These are phyloP conservation scores for Debaryomyces maramus DNA, from an alignment of 805 yeast species.

Conservation along the genomic window DNA sequence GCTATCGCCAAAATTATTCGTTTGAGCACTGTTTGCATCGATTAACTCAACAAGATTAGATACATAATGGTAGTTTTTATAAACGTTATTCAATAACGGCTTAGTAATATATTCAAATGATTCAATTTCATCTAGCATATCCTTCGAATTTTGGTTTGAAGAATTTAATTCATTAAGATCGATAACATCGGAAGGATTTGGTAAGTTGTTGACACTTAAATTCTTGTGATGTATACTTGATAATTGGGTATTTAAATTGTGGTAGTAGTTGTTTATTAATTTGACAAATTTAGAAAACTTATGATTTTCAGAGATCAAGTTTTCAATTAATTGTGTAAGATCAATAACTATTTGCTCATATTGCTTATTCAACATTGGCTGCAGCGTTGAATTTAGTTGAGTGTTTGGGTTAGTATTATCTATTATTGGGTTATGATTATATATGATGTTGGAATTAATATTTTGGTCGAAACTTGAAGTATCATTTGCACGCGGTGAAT, in stretches of 20 bases:
- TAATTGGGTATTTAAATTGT: constrained; percentile 26
- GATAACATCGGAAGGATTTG: constrained; percentile 35
- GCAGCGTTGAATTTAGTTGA: constrained; percentile 3
- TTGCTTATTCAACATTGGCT: constrained; percentile 22
- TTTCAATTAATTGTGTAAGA: constrained; percentile 35
- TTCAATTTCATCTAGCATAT: constrained; percentile 30
- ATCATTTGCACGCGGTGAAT: constrained; percentile 2
- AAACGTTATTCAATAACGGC: constrained; percentile 36
- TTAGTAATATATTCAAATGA: constrained; percentile 34
- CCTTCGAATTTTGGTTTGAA: constrained; percentile 11
- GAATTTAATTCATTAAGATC: constrained; percentile 21
- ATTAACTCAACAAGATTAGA: constrained; percentile 14
- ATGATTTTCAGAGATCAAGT: constrained; percentile 35
- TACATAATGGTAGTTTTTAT: constrained; percentile 34
- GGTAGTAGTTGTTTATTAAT: constrained; percentile 27
- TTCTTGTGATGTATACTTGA: constrained; percentile 16
- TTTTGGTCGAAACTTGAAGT: constrained; percentile 5
- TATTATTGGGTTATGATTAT: constrained; percentile 34
- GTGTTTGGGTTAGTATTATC: constrained; percentile 16
- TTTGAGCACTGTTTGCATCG: constrained; percentile 6
- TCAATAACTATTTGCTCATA: constrained; percentile 34
- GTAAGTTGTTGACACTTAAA: constrained; percentile 11
- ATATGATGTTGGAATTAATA: constrained; percentile 24
- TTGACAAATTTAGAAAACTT: constrained; percentile 34
- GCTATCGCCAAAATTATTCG: constrained; percentile 11